These are phyloP conservation scores for Clarireedia sp. DNA, from an alignment of 2,329 filamentous ascomycete species.

Conservation along the genomic window DNA sequence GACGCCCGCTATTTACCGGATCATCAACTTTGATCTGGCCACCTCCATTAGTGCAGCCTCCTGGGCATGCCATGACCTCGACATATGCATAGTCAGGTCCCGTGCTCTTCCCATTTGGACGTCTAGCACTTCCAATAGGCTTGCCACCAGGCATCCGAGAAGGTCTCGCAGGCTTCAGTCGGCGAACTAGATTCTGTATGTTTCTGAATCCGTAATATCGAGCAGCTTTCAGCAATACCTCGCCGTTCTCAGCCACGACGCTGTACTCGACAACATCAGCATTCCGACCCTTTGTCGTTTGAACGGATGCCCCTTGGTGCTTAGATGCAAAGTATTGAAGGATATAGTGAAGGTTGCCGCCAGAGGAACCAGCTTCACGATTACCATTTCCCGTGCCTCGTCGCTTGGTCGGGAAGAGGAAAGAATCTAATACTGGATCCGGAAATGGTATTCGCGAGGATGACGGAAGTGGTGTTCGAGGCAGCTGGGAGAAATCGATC, in stretches of 20 bases:
- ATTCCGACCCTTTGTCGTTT: conserved; percentile 71
- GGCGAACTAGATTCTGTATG: conserved; percentile 94
- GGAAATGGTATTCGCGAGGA: conserved; percentile 56
- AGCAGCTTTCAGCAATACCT: conserved; percentile 67
- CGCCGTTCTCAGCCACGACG: conserved; percentile 48
- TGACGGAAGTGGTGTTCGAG: conserved; percentile 45
- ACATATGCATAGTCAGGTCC: conserved; percentile 77
- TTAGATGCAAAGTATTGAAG: conserved; percentile 65
- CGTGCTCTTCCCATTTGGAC: conserved; percentile 40
- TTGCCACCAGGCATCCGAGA: conserved; percentile 75
- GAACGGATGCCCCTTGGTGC: conserved; percentile 64
- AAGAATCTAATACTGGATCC: conserved; percentile 59
- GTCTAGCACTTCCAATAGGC: conserved; percentile 47
- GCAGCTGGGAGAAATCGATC: conserved; percentile 66
- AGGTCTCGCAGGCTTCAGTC: conserved; percentile 69
- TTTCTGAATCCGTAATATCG: conserved; percentile 97
- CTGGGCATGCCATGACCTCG: conserved; percentile 98
- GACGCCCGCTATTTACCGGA: conserved; percentile 48
- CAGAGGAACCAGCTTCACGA: conserved; percentile 66
- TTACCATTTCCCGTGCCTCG: conserved; percentile 36
- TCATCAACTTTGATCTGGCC: conserved; percentile 92
- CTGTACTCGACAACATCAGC: conserved; percentile 83
- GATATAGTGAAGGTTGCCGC: conserved; percentile 81
- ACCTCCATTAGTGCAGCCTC: conserved; percentile 96
- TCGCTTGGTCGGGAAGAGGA: conserved; percentile 58